Conservation (phyloP, 106 monocot species). For the Dioscorea dumetorum region DNA sequence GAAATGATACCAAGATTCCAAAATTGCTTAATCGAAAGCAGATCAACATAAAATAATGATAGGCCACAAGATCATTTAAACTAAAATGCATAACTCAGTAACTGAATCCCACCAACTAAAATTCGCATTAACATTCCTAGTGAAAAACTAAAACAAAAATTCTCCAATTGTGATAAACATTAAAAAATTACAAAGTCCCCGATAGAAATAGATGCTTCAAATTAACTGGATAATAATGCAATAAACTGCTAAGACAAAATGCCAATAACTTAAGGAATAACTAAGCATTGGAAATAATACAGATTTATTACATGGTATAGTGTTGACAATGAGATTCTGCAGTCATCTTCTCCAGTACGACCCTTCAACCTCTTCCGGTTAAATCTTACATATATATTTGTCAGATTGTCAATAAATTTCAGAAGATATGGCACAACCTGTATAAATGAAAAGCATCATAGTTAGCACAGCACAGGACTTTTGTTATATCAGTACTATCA, state of each 20-base stretch:
- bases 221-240: too few relatives aligned
- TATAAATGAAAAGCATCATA: not conserved
- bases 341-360: constrained; percentile 92
- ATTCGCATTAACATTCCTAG: too few relatives aligned
- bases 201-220: too few relatives aligned
- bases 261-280: too few relatives aligned
- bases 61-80: not conserved
- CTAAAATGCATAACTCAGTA: not conserved
- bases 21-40: not conserved
- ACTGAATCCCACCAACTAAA: too few relatives aligned
- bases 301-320: constrained; percentile 68
- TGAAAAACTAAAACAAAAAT: too few relatives aligned
- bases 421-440: constrained; percentile 97
- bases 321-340: constrained; percentile 88
- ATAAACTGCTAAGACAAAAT: too few relatives aligned
- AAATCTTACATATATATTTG: constrained; percentile 96
- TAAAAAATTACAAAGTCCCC: too few relatives aligned
- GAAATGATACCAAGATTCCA: not conserved
- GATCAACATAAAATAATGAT: not conserved
- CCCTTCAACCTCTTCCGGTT: constrained; percentile 97
- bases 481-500: too few relatives aligned
- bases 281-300: too few relatives aligned
- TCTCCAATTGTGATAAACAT: too few relatives aligned
- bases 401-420: constrained; percentile 91
- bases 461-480: not conserved